Evolutionary conservation across 345 rosid genomes (phyloP), one percentile per base, ranked within the genome.

Genomic region (Aquilaria malaccensis): DNA sequence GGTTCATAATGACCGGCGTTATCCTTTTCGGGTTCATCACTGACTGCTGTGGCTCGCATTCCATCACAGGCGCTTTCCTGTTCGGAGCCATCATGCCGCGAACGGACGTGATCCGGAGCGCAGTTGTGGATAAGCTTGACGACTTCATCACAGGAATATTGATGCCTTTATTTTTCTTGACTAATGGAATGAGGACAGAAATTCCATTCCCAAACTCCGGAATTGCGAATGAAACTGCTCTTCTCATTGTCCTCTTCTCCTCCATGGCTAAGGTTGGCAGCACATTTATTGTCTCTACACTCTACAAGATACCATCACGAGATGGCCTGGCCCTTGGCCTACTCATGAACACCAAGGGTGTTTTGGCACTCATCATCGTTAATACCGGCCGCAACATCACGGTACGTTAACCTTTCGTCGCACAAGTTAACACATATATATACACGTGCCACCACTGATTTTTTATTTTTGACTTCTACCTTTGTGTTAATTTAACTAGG

Each of bases 331-430:
- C 80, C 22, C 65, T 85, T 9, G 92, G 87, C 5, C 61, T 73
- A 6, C 81, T 88, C 49, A 80, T 85, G 89, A 88, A 85, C 78
- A 80, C 87, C 12, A 85, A 85, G 67, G 96, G 96, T 10, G 70
- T 83, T 15, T 48, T 83, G 70, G 73, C 85, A 10, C 54, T 88
- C 22, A 73, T 88, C 6, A 13, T 78, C 54, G 55, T 88, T 29
- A 81, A 83, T 45, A 58, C 72, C 2, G 92, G 83, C 22, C 80
- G 85, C 29, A 73, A 80, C 63, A 61, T 49, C 14, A 9, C 58
- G 79, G 95, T 80, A 70, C 2, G 33, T 9, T 22, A 22, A 22
- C 22, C 22, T 22, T 22, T 22, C 22, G 22, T 22, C 22, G 22
- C 22, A 22, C 22, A 22, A 22, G 22, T 22, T 22, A 22, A 22